Evolutionary conservation across 2,329 filamentous ascomycete genomes (phyloP), one percentile per base, ranked within the genome.

Genomic region (Phialophora chinensis): DNA sequence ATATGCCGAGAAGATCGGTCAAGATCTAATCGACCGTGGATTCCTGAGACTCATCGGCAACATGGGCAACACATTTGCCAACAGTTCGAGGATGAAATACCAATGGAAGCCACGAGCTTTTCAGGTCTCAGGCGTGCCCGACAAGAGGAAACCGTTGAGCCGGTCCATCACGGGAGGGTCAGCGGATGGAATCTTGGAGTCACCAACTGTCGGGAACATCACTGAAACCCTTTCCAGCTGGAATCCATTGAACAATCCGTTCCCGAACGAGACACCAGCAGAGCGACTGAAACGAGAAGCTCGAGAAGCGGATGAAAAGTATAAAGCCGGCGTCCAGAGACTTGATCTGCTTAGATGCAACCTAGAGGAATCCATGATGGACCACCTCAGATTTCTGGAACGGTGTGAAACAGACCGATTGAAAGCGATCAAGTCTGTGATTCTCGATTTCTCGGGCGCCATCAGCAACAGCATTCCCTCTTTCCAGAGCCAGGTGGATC

Each of bases 401-500:
- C 92, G 94, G 68, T 99, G 95, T 78, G 95, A 99, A 79, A 83
- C 98, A 68, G 96, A 99, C 78, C 88, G 96, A 69, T 85, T 99
- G 57, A 98, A 96, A 84, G 95, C 96, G 23, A 95, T 99, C 84
- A 98, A 99, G 84, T 94, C 94, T 27, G 96, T 99, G 60, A 90
- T 99, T 69, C 86, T 99, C 52, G 96, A 99, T 80, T 98, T 99
- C 79, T 97, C 94, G 4, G 95, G 95, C 54, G 93, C 94, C 44
- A 91, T 99, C 78, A 94, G 94, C 84, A 99, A 99, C 75, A 94
- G 97, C 74, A 98, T 99, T 69, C 96, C 95, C 20, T 96, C 91
- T 75, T 82, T 99, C 69, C 95, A 98, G 79, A 94, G 94, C 66
- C 93, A 93, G 0, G 93, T 99, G 27, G 95, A 99, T 81, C 93